Base-by-base conservation (phyloP, 2,329 filamentous ascomycete species). In the Ophiostoma quercus region DNA sequence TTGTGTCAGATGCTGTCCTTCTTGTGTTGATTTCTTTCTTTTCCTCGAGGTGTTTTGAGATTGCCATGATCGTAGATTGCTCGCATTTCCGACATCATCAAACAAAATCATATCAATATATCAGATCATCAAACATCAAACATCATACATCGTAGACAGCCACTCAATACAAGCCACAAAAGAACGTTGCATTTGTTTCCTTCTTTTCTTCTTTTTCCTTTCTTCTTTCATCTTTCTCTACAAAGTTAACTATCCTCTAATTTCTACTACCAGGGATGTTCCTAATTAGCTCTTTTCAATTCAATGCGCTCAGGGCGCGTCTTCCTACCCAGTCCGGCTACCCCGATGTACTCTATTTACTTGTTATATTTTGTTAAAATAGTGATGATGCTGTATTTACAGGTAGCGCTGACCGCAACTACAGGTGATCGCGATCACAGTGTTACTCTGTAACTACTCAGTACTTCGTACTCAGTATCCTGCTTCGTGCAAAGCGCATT, bases 311-410 rank as follows among this genome's bases (percentile, higher is more conserved):
- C 60, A n/a, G 62, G 62, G 62, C 62, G 63, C 63, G 66, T 66
- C 16, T 66, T 66, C 65, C 65, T 65, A 37, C 62, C 62, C 34
- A 65, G 62, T 65, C 62, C 62, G 62, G 62, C 62, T 39, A 37
- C 32, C 29, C 62, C 62, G 62, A 63, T 3, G 51, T 57, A 25
- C 25, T 25, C 8, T 62, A 32, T 62, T 16, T 32, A 60, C 16
- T 57, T 57, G 16, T 25, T 54, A 54, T 54, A 29, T 29, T 29
- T 54, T 60, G 54, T 32, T 12, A 60, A 22, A 60, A 4, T 9
- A 12, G 6, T 29, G n/a, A 29, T 29, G 25, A 29, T 29, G 2
- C 25, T 29, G 25, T 29, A 29, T 54, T 25, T 22, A 62, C 39
- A 12, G 37, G 25, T 32, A 25, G 7, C 19, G 39, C 14, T 47